Evolutionary conservation across 2,329 filamentous ascomycete species (phyloP).

Genomic region (Diaporthe sp.): DNA sequence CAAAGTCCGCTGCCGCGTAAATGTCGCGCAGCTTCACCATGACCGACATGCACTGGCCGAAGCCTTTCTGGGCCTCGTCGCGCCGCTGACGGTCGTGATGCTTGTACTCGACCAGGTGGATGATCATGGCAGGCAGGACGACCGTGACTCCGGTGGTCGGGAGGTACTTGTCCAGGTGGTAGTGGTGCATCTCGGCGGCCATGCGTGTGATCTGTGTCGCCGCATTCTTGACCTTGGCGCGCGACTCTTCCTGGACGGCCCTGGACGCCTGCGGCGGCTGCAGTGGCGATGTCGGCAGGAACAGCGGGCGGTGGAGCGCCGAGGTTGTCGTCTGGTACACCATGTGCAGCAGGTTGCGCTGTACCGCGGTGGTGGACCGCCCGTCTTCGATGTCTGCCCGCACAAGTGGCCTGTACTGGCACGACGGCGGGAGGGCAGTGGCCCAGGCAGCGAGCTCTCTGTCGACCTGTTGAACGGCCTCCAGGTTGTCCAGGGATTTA

Average conservation of each 20-base stretch:
- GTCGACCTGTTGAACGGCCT: constrained; percentile 83
- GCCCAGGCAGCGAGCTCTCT: constrained; percentile 83
- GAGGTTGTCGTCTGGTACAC: constrained; percentile 93
- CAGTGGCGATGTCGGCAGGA: constrained; percentile 77
- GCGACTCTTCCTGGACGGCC: constrained; percentile 84
- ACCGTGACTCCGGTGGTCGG: constrained; percentile 93
- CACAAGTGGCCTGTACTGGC: constrained; percentile 71
- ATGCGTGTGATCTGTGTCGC: constrained; percentile 88
- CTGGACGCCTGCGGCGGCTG: constrained; percentile 64
- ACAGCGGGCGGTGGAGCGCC: constrained; percentile 90
- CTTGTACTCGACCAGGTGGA: constrained; percentile 93
- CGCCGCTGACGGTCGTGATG: constrained; percentile 78
- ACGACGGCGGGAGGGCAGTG: constrained; percentile 75
- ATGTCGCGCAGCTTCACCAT: constrained; percentile 89
- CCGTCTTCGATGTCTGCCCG: constrained; percentile 68
- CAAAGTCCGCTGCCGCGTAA: constrained; percentile 94
- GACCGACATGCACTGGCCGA: constrained; percentile 92
- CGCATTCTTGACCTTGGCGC: constrained; percentile 83
- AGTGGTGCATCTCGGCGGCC: constrained; percentile 78
- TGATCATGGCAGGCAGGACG: constrained; percentile 91
- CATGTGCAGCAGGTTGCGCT: constrained; percentile 91
- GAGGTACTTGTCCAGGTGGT: constrained; percentile 80
- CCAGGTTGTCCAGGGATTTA: constrained; percentile 83
- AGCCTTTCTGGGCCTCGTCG: constrained; percentile 79
- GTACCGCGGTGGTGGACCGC: constrained; percentile 70